These are phyloP conservation scores for Suhomyces bolitotheri DNA, from an alignment of 1,139 yeast genomes.

Conservation along the genomic window DNA sequence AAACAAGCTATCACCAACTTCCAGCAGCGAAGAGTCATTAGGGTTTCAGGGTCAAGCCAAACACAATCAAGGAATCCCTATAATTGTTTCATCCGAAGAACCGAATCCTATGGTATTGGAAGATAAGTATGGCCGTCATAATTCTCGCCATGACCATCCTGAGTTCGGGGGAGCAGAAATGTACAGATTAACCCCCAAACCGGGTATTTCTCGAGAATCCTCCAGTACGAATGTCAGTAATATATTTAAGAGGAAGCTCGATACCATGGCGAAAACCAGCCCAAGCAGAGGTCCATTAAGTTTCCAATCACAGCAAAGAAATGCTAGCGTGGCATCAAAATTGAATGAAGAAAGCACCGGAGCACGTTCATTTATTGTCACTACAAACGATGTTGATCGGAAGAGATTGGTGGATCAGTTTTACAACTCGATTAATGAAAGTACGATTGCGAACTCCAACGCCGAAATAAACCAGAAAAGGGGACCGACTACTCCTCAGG, in stretches of 20 bases:
- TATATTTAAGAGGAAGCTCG: slow-evolving; percentile 15
- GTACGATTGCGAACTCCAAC: slow-evolving; percentile 7
- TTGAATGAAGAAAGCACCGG: slow-evolving; percentile 9
- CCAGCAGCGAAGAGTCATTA: too few relatives aligned
- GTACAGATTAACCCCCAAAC: slow-evolving; percentile 2
- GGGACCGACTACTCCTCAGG: slow-evolving; percentile 2
- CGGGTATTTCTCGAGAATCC: slow-evolving; percentile 9
- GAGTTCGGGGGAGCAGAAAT: slow-evolving; percentile 2
- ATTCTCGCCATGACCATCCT: not conserved
- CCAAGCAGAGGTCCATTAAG: slow-evolving; percentile 9
- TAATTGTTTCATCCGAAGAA: not conserved
- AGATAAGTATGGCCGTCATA: not conserved
- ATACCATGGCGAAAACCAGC: slow-evolving; percentile 14
- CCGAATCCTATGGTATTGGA: slow-evolving; percentile 1
- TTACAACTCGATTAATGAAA: slow-evolving; percentile 26
- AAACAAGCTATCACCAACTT: too few relatives aligned
- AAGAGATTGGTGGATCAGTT: slow-evolving; percentile 46
- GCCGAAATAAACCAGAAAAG: slow-evolving; percentile 8
- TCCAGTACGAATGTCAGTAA: slow-evolving; percentile 12
- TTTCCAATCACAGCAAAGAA: slow-evolving; percentile 15
- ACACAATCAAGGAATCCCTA: too few relatives aligned
- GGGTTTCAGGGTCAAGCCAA: too few relatives aligned
- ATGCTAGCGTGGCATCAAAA: slow-evolving; percentile 11
- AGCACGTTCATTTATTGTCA: slow-evolving; percentile 7
- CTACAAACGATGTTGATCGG: slow-evolving; percentile 20